A percentile compares a stretch with the other conserved stretches of the same genome.
Conservation (phyloP, 257 asterid genomes). For the Asclepias syriaca region DNA sequence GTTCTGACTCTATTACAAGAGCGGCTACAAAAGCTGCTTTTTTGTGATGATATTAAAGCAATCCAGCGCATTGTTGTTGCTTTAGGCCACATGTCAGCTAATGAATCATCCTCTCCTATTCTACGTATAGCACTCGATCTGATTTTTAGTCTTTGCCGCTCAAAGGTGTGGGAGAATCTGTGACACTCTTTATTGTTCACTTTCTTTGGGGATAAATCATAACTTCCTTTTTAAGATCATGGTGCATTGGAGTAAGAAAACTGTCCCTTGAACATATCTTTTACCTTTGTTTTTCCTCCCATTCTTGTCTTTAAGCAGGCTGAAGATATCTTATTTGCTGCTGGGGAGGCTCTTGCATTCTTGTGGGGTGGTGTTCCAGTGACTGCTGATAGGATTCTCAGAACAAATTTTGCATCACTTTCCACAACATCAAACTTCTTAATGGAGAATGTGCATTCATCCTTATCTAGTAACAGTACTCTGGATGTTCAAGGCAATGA, state of each 20-base stretch:
- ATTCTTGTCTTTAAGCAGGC: constrained; percentile 41
- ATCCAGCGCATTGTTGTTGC: constrained; percentile 76
- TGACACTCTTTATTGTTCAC: constrained; percentile 10
- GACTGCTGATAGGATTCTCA: constrained; percentile 73
- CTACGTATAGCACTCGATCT: constrained; percentile 68
- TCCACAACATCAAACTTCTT: constrained; percentile 85
- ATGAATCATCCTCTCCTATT: constrained; percentile 61
- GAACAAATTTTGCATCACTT: constrained; percentile 83
- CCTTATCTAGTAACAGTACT: constrained; percentile 35
- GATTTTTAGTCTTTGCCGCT: constrained; percentile 81
- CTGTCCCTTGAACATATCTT: constrained; percentile 1
- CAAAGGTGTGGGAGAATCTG: constrained; percentile 59
- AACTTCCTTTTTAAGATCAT: constrained; percentile 11
- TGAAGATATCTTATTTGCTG: constrained; percentile 94
- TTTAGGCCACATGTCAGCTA: constrained; percentile 83
- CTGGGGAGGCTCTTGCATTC: constrained; percentile 98
- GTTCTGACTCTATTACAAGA: constrained; percentile 54
- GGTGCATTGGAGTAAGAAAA: constrained; percentile 11
- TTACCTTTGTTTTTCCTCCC: neutral
- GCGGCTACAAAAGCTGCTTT: constrained; percentile 65
- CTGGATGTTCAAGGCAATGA: constrained; percentile 50
- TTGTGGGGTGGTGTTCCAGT: constrained; percentile 98
- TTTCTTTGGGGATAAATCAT: neutral
- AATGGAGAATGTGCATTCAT: constrained; percentile 70
- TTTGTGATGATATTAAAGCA: constrained; percentile 84